Evolutionary conservation across 768 basidiomycete species (phyloP).

Genomic region (Tricholoma saponaceum): DNA sequence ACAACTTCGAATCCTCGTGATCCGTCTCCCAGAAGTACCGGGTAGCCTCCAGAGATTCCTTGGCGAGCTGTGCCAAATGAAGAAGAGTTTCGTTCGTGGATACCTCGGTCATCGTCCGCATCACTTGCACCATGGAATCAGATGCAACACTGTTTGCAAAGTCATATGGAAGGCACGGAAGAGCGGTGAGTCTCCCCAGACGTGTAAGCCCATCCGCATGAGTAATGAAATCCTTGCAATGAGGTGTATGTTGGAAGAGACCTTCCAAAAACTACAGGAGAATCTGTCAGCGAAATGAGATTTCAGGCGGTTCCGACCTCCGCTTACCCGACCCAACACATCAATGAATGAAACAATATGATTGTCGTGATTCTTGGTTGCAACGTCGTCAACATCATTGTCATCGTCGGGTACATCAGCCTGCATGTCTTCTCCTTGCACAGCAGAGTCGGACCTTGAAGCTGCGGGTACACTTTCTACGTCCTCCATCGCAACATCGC

Average conservation of each 20-base stretch:
- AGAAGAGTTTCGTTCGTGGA: constrained; percentile 72
- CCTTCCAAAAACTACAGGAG: constrained; percentile 82
- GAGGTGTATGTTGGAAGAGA: constrained; percentile 85
- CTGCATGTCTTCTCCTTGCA: constrained; percentile 14
- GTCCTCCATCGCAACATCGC: constrained; percentile 50
- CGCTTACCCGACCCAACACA: constrained; percentile 67
- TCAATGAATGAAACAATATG: constrained; percentile 75
- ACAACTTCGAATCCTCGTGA: constrained; percentile 54
- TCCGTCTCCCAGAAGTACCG: constrained; percentile 63
- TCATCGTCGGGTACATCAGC: constrained; percentile 19
- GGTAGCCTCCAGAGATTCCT: constrained; percentile 65
- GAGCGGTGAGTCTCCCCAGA: constrained; percentile 71
- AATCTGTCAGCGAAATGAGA: not conserved
- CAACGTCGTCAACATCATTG: constrained; percentile 10
- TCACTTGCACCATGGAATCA: constrained; percentile 83
- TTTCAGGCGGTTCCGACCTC: not conserved
- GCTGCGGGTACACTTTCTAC: constrained; percentile 18
- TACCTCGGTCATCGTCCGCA: constrained; percentile 86
- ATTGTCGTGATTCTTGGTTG: constrained; percentile 64
- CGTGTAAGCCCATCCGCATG: constrained; percentile 68
- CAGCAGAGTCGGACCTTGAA: constrained; percentile 12
- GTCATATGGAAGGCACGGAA: constrained; percentile 87
- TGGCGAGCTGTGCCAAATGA: constrained; percentile 67
- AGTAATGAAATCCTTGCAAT: constrained; percentile 86
- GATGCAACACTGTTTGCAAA: constrained; percentile 83